Evolutionary conservation across 768 basidiomycete species (phyloP).

Genomic region (Leccinum barrowsii): DNA sequence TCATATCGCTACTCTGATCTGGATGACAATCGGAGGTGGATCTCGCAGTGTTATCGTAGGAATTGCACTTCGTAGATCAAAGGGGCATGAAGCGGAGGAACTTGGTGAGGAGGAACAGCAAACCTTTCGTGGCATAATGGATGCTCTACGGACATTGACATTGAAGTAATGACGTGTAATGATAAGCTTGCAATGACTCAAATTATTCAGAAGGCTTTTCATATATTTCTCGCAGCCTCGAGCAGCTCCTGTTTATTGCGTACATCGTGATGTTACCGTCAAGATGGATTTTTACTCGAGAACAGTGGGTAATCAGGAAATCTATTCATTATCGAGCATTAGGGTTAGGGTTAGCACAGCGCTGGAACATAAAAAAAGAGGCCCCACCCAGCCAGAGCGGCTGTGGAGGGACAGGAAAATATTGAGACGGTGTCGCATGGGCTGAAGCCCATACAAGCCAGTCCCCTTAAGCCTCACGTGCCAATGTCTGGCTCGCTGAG

Average conservation of each 20-base stretch:
- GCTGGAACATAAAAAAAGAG: constrained; percentile 26
- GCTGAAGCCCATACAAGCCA: constrained; percentile 56
- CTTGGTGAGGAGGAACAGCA: constrained; percentile 40
- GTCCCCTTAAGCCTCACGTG: too few species aligned
- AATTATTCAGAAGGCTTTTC: too few species aligned
- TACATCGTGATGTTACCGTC: too few species aligned
- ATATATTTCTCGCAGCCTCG: too few species aligned
- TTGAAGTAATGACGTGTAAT: constrained; percentile 15
- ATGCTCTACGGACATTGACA: constrained; percentile 36
- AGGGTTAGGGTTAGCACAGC: constrained; percentile 29
- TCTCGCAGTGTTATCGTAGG: constrained; percentile 71
- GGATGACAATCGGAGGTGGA: constrained; percentile 49
- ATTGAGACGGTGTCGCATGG: constrained; percentile 70
- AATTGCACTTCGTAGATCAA: constrained; percentile 54
- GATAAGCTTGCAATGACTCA: too few species aligned
- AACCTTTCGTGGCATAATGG: constrained; percentile 50
- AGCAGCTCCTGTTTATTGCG: too few species aligned
- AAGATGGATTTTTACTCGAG: too few species aligned
- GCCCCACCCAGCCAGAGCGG: constrained; percentile 51
- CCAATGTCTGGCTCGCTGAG: too few species aligned
- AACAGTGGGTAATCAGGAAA: too few species aligned
- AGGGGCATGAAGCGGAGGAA: constrained; percentile 21
- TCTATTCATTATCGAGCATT: not conserved
- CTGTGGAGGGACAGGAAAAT: constrained; percentile 71
- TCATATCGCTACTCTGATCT: constrained; percentile 86